Evolutionary conservation across 345 rosid species (phyloP).

Genomic region (Hirschfeldia incana): DNA sequence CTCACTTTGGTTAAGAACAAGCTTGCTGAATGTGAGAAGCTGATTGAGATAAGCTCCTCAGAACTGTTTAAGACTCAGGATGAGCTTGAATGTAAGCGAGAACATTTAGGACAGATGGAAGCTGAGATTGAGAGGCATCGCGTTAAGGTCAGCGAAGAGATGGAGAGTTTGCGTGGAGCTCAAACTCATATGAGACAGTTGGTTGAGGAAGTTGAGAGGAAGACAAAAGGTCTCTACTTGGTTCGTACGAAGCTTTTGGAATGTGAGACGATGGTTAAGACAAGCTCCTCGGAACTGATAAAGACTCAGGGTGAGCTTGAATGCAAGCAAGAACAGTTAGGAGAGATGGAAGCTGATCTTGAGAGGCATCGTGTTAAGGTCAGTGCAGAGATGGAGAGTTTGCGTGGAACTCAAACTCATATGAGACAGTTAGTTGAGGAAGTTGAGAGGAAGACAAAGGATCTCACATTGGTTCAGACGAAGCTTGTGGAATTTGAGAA

Average conservation of each 20-base stretch:
- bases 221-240: too few relatives aligned
- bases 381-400: neutral
- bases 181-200: neutral
- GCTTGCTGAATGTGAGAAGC: neutral
- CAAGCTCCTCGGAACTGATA: too few relatives aligned
- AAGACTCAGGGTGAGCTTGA: conserved; percentile 22
- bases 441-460: conserved; percentile 2
- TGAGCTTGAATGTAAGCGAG: neutral
- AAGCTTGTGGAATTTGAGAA: neutral
- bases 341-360: neutral
- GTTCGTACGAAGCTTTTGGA: too few relatives aligned
- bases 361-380: neutral
- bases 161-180: neutral
- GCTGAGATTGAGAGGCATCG: neutral
- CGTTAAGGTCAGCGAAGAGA: neutral
- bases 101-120: neutral
- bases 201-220: too few relatives aligned
- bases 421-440: conserved; percentile 11
- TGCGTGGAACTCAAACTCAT: neutral
- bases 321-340: conserved; percentile 4
- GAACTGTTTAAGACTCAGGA: neutral
- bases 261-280: too few relatives aligned
- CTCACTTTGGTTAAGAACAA: neutral
- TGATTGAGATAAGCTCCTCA: neutral
- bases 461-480: neutral